Evolutionary conservation across 192 early-diverging fungal species (phyloP).

Genomic region (Backusella tuberculispora): DNA sequence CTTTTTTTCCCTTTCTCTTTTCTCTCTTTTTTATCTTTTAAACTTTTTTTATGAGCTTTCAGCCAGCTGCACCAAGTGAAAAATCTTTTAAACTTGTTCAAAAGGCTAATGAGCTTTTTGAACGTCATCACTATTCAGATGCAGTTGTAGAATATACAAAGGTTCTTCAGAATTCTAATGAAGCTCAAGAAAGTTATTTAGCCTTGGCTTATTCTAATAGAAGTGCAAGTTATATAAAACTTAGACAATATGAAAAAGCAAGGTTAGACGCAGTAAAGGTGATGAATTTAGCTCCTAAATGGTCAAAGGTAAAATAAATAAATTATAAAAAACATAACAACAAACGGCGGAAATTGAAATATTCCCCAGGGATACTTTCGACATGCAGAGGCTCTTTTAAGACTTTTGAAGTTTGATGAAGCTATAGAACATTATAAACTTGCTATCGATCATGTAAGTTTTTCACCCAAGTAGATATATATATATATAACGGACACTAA

Average conservation of each 20-base stretch:
- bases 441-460: conserved; percentile 43
- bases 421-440: conserved; percentile 49
- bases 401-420: conserved; percentile 51
- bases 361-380: conserved; percentile 64
- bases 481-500: not conserved
- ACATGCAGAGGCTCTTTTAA: conserved; percentile 58
- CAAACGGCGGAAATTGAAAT: conserved; percentile 41
- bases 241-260: conserved; percentile 15
- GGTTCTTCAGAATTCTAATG: conserved; percentile 34
- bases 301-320: conserved; percentile 40
- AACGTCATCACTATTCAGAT: conserved; percentile 51
- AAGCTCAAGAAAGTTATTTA: conserved; percentile 43
- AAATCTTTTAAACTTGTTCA: conserved; percentile 28
- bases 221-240: conserved; percentile 37
- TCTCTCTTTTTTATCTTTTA: conserved; percentile 1
- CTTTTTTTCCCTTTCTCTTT: conserved; percentile 11
- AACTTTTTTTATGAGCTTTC: conserved; percentile 2
- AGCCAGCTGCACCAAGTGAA: conserved; percentile 34
- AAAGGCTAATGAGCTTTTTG: conserved; percentile 60
- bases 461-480: not conserved
- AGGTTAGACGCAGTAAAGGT: conserved; percentile 37
- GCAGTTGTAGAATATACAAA: conserved; percentile 50
- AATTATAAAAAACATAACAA: conserved; percentile 8
- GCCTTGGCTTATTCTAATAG: conserved; percentile 46
- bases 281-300: conserved; percentile 39